phyloP scores from a whole-genome alignment of 2,329 filamentous ascomycete species.

The Penicillium concentricum region DNA sequence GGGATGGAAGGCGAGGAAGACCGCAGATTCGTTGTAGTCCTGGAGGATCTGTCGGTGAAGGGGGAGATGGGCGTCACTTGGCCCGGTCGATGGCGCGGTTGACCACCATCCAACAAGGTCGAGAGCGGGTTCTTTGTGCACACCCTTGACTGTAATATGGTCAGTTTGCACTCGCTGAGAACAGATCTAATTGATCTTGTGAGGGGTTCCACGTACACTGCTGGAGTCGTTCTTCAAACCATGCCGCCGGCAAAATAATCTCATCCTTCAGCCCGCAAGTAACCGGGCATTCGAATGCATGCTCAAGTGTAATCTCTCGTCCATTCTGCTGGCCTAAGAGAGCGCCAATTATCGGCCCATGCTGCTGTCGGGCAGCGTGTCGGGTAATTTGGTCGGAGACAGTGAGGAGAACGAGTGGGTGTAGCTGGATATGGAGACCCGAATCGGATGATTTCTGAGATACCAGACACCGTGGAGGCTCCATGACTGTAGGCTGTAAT shows the following conservation, averaged over 20 bases:
- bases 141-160: constrained; percentile 69
- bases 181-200: neutral
- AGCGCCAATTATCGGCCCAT: constrained; percentile 77
- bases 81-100: constrained; percentile 69
- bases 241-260: constrained; percentile 63
- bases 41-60: constrained; percentile 76
- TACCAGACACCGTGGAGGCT: constrained; percentile 57
- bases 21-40: constrained; percentile 76
- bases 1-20: constrained; percentile 85
- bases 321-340: constrained; percentile 92
- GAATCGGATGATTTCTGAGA: constrained; percentile 70
- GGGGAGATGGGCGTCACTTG: constrained; percentile 63
- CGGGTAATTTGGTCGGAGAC: constrained; percentile 96
- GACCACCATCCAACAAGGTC: constrained; percentile 94
- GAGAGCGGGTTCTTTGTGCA: constrained; percentile 79
- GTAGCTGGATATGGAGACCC: constrained; percentile 76
- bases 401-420: constrained; percentile 91
- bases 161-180: constrained; percentile 1
- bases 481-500: constrained; percentile 46
- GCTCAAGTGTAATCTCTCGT: constrained; percentile 84
- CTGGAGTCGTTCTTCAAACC: constrained; percentile 76
- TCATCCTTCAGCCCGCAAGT: constrained; percentile 53
- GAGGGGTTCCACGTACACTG: constrained; percentile 66
- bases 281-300: constrained; percentile 81
- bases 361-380: constrained; percentile 73